A percentile compares a stretch with the other conserved stretches of the same genome.
Conservation (phyloP, 352 stramenopile genomes). For the Phytophthora sojae region DNA sequence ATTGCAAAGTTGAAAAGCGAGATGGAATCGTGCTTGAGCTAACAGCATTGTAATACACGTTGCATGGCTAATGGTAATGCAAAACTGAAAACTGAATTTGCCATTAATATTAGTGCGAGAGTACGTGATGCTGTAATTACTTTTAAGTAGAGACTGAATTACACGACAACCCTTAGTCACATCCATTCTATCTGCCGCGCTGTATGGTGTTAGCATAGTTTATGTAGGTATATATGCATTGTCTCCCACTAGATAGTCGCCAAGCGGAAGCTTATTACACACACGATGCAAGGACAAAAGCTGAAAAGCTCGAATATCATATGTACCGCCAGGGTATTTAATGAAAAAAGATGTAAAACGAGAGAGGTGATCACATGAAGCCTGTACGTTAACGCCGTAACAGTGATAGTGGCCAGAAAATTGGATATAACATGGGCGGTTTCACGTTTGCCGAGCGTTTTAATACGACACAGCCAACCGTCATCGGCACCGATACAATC, state of each 20-base stretch:
- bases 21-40: neutral
- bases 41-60: too few species aligned
- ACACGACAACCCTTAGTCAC: neutral
- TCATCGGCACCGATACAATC: neutral
- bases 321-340: neutral
- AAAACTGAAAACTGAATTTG: too few species aligned
- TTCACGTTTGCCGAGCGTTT: neutral
- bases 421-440: neutral
- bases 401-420: neutral
- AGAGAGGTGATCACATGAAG: neutral
- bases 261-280: neutral
- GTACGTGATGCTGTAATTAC: neutral
- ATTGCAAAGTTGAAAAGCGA: neutral
- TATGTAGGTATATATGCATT: conserved; percentile 19
- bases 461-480: neutral
- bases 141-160: neutral
- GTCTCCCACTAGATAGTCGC: conserved; percentile 8
- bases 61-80: too few species aligned
- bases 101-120: too few species aligned
- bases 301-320: neutral
- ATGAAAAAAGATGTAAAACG: neutral
- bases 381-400: neutral
- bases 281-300: neutral
- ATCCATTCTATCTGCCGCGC: conserved; percentile 5
- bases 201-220: conserved; percentile 11